These are phyloP conservation scores for Albatrellus ellisii DNA, from an alignment of 768 basidiomycete species.

Conservation along the genomic window DNA sequence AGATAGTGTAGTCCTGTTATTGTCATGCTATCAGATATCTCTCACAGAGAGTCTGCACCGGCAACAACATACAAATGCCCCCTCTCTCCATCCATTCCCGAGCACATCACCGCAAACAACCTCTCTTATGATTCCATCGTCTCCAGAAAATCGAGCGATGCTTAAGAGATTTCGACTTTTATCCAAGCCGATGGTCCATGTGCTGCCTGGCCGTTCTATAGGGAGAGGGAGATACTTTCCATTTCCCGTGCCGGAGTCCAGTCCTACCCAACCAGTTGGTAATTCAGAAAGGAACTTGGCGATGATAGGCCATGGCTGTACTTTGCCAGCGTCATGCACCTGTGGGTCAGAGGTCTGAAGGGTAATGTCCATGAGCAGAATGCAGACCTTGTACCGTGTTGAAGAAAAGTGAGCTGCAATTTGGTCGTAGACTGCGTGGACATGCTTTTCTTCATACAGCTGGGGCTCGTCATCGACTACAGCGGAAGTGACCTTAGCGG, in stretches of 20 bases:
- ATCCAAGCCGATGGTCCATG: slow-evolving; percentile 78
- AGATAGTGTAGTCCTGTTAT: slow-evolving; percentile 84
- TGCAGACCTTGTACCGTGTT: slow-evolving; percentile 70
- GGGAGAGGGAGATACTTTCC: slow-evolving; percentile 91
- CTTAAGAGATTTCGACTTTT: slow-evolving; percentile 67
- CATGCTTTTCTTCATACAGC: slow-evolving; percentile 58
- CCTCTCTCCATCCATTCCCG: slow-evolving; percentile 58
- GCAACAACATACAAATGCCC: slow-evolving; percentile 61
- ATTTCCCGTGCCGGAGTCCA: slow-evolving; percentile 95
- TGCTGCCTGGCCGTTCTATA: slow-evolving; percentile 38
- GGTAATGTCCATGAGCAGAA: slow-evolving; percentile 9
- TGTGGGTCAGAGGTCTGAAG: background rate
- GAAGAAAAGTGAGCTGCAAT: slow-evolving; percentile 83
- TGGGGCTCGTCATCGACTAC: slow-evolving; percentile 36
- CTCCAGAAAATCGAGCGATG: slow-evolving; percentile 57
- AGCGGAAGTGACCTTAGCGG: slow-evolving; percentile 14
- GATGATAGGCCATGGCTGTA: slow-evolving; percentile 84
- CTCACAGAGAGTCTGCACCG: background rate
- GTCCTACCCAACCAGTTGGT: slow-evolving; percentile 68
- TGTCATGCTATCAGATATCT: background rate
- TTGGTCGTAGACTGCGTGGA: slow-evolving; percentile 73
- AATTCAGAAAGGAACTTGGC: slow-evolving; percentile 58
- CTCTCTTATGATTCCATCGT: slow-evolving; percentile 34
- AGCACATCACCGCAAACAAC: slow-evolving; percentile 76
- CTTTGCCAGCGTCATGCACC: background rate